A percentile compares a stretch with the other conserved stretches of the same genome.
Evolutionary conservation across 345 rosid species (phyloP).

Genomic region (Salix dunnii): DNA sequence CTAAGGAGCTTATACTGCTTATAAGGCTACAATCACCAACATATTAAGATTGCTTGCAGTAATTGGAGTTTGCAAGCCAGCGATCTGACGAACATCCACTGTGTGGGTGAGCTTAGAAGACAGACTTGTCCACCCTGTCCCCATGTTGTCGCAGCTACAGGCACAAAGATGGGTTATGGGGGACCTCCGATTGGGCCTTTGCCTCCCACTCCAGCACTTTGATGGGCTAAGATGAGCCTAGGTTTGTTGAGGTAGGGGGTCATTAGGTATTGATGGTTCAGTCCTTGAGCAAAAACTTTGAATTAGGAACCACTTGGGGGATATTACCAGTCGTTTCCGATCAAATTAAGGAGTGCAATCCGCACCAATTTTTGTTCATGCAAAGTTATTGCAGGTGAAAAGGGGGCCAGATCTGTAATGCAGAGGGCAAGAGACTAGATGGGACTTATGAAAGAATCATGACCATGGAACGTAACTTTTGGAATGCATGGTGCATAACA

Average conservation of each 20-base stretch:
- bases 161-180: conserved; percentile 2
- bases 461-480: conserved; percentile 23
- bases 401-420: neutral
- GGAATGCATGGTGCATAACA: conserved; percentile 10
- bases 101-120: conserved; percentile 6
- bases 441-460: conserved; percentile 6
- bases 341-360: neutral
- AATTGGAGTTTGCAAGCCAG: conserved; percentile 6
- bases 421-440: neutral
- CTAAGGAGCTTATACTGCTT: neutral
- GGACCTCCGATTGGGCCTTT: conserved; percentile 9
- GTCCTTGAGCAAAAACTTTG: neutral
- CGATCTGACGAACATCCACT: neutral
- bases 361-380: neutral
- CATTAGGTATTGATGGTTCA: neutral
- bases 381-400: neutral
- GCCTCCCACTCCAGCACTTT: conserved; percentile 4
- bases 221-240: conserved; percentile 6
- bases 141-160: conserved; percentile 3
- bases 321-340: neutral
- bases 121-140: neutral
- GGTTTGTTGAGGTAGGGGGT: neutral
- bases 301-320: neutral
- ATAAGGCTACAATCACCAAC: too few relatives aligned
- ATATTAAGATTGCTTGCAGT: neutral